Evolutionary conservation across 768 basidiomycete genomes (phyloP).

Genomic region (Mycena belliarum): DNA sequence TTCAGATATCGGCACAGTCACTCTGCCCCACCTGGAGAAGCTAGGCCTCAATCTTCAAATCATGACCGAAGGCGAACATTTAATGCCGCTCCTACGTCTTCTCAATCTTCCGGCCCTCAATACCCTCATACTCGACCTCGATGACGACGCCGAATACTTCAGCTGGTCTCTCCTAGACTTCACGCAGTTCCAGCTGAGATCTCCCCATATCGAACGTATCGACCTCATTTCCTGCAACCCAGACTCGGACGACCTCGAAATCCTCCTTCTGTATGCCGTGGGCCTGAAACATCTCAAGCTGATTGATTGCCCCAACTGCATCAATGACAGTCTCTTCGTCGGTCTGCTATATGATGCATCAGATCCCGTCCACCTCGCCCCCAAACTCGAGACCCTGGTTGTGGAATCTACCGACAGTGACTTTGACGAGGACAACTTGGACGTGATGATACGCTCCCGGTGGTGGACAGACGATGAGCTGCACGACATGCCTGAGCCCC

Average conservation of each 20-base stretch:
- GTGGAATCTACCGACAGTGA: not conserved
- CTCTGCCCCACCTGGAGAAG: not conserved
- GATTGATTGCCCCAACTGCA: not conserved
- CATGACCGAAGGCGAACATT: not conserved
- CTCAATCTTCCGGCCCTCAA: not conserved
- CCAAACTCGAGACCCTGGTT: not conserved
- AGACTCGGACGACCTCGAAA: too few relatives aligned
- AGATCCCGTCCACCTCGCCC: not conserved
- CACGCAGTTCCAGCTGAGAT: too few relatives aligned
- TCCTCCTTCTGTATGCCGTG: too few relatives aligned
- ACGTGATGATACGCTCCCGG: constrained; percentile 7
- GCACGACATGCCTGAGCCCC: not conserved
- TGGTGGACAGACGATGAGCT: constrained; percentile 16
- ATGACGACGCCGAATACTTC: not conserved
- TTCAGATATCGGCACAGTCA: not conserved
- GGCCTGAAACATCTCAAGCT: not conserved
- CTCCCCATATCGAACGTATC: too few relatives aligned
- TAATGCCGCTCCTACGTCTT: too few relatives aligned
- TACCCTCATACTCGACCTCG: not conserved
- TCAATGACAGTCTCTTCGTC: not conserved
- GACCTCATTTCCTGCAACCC: too few relatives aligned
- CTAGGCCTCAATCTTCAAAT: not conserved
- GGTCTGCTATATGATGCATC: not conserved
- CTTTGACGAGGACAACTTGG: not conserved
- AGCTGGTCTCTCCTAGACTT: too few relatives aligned